phyloP scores from a whole-genome alignment of 2,329 filamentous ascomycete genomes.

The Scytalidium lignicola region DNA sequence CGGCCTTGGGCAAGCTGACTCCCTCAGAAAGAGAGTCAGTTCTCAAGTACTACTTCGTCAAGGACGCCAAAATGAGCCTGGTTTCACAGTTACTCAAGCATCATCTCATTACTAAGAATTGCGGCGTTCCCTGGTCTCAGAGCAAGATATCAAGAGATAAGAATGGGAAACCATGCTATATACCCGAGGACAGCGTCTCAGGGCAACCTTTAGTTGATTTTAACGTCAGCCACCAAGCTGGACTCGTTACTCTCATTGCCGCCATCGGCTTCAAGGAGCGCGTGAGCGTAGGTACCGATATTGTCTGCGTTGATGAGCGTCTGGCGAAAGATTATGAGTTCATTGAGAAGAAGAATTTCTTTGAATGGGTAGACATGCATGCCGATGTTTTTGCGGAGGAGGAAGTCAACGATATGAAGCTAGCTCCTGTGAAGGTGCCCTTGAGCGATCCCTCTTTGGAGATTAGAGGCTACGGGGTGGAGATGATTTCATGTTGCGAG shows the following conservation, averaged over 20 bases:
- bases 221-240: slow-evolving; percentile 76
- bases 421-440: slow-evolving; percentile 14
- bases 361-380: slow-evolving; percentile 66
- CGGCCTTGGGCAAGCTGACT: slow-evolving; percentile 47
- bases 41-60: slow-evolving; percentile 58
- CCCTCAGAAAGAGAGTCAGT: slow-evolving; percentile 51
- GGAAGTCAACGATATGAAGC: slow-evolving; percentile 60
- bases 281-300: slow-evolving; percentile 61
- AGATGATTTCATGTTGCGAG: slow-evolving; percentile 21
- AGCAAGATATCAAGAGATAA: slow-evolving; percentile 52
- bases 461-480: slow-evolving; percentile 10
- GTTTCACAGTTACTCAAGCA: slow-evolving; percentile 71
- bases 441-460: slow-evolving; percentile 5
- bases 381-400: slow-evolving; percentile 60
- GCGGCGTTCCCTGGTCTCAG: slow-evolving; percentile 54
- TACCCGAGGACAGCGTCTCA: slow-evolving; percentile 1
- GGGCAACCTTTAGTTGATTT: slow-evolving; percentile 43
- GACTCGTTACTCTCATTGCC: slow-evolving; percentile 64
- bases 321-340: slow-evolving; percentile 54
- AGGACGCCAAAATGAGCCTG: slow-evolving; percentile 71
- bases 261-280: slow-evolving; percentile 17
- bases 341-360: slow-evolving; percentile 55
- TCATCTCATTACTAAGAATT: slow-evolving; percentile 56
- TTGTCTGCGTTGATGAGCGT: slow-evolving; percentile 71
- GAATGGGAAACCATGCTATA: slow-evolving; percentile 39